Conservation (phyloP, 1,284 basidiomycete species). For the Wallemia hederae region DNA sequence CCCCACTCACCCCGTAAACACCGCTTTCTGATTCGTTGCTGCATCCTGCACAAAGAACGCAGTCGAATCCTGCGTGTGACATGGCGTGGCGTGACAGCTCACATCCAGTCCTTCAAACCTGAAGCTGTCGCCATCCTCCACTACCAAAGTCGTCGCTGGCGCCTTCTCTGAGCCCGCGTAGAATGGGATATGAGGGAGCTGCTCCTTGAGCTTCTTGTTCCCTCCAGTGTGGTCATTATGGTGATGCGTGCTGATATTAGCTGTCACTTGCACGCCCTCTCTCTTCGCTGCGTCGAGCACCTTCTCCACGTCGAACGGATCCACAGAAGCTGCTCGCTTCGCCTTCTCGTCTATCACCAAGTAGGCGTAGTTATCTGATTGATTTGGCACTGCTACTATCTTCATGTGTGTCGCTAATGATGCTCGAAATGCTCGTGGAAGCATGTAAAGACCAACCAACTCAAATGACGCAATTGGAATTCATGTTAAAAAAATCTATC, state of each 20-base stretch:
- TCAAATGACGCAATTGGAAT: not conserved
- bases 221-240: constrained; percentile 1
- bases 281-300: constrained; percentile 35
- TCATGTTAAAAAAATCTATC: not conserved
- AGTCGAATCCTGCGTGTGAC: not conserved
- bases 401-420: not conserved
- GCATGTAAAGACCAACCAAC: too few species aligned
- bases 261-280: constrained; percentile 23
- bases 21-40: not conserved
- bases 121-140: not conserved
- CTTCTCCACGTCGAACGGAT: constrained; percentile 53
- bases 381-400: not conserved
- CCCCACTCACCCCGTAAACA: not conserved
- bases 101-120: not conserved
- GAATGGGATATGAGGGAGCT: not conserved
- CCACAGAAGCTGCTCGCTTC: constrained; percentile 37
- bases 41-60: not conserved
- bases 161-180: not conserved
- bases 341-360: constrained; percentile 34
- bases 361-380: constrained; percentile 1
- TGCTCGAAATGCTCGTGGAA: not conserved
- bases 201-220: not conserved
- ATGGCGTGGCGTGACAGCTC: not conserved
- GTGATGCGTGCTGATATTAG: not conserved
- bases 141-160: not conserved